A percentile compares a stretch with the other conserved stretches of the same genome.
phyloP scores from a whole-genome alignment of 345 rosid species.

The Hibiscus mutabilis region DNA sequence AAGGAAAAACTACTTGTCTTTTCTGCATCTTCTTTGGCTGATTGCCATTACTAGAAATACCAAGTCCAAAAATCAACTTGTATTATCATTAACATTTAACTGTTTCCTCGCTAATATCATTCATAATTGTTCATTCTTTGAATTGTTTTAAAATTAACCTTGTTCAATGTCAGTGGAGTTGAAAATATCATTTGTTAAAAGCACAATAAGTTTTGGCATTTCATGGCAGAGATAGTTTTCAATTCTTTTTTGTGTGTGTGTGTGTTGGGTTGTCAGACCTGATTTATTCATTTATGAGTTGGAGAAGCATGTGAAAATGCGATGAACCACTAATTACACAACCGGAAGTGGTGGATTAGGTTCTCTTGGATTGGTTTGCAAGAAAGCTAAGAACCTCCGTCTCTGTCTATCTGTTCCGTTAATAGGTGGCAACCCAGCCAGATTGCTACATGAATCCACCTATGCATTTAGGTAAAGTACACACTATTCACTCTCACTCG shows the following conservation, averaged over 20 bases:
- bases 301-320: slow-evolving; percentile 11
- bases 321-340: slow-evolving; percentile 7
- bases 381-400: slow-evolving; percentile 15
- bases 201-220: background rate
- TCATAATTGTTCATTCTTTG: slow-evolving; percentile 21
- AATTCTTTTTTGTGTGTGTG: too few relatives aligned
- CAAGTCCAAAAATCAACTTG: background rate
- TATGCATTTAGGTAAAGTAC: background rate
- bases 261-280: background rate
- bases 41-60: slow-evolving; percentile 46
- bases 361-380: slow-evolving; percentile 19
- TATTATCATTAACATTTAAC: background rate
- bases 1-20: slow-evolving; percentile 46
- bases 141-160: slow-evolving; percentile 7
- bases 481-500: background rate
- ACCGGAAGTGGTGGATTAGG: slow-evolving; percentile 31
- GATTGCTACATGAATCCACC: slow-evolving; percentile 1
- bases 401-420: background rate
- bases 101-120: slow-evolving; percentile 9
- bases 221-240: background rate
- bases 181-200: background rate
- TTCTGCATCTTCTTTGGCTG: slow-evolving; percentile 51
- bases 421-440: slow-evolving; percentile 9
- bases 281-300: background rate
- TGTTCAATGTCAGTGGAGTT: background rate